These are phyloP conservation scores for Zasmidium angulare DNA, from an alignment of 2,329 filamentous ascomycete genomes.

Conservation along the genomic window DNA sequence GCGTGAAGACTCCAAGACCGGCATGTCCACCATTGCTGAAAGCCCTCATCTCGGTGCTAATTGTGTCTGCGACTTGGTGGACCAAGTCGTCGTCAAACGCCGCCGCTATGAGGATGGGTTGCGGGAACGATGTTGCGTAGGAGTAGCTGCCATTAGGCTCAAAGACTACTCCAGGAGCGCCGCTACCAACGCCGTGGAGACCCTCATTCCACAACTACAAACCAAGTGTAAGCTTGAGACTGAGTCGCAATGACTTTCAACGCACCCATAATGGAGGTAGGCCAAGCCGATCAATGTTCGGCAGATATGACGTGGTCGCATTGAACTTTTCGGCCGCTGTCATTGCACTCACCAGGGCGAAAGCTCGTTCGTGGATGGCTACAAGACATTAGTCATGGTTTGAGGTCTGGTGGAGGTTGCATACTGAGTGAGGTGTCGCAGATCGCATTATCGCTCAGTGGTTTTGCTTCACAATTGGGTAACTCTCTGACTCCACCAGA, in stretches of 20 bases:
- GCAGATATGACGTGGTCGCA: background rate
- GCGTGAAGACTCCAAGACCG: conserved; percentile 62
- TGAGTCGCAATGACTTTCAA: background rate
- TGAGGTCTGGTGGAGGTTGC: background rate
- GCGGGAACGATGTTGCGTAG: conserved; percentile 50
- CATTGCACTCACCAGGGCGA: background rate
- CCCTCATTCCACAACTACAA: conserved; percentile 1
- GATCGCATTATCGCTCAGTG: background rate
- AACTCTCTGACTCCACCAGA: background rate
- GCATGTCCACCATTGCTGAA: conserved; percentile 61
- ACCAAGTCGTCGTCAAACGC: conserved; percentile 65
- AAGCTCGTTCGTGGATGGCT: background rate
- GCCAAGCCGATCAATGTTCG: background rate
- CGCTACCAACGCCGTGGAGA: conserved; percentile 4
- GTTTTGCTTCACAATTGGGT: background rate
- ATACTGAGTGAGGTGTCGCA: background rate
- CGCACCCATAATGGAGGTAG: background rate
- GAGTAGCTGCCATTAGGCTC: conserved; percentile 4
- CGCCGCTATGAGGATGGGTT: conserved; percentile 62
- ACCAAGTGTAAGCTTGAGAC: too few relatives aligned
- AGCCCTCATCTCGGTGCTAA: conserved; percentile 62
- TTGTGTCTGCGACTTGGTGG: conserved; percentile 54
- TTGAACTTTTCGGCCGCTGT: background rate
- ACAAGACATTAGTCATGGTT: background rate
- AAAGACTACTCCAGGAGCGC: background rate